These are phyloP conservation scores for Triticum turgidum DNA, from an alignment of 176 grass and related monocot genomes.

Conservation along the genomic window DNA sequence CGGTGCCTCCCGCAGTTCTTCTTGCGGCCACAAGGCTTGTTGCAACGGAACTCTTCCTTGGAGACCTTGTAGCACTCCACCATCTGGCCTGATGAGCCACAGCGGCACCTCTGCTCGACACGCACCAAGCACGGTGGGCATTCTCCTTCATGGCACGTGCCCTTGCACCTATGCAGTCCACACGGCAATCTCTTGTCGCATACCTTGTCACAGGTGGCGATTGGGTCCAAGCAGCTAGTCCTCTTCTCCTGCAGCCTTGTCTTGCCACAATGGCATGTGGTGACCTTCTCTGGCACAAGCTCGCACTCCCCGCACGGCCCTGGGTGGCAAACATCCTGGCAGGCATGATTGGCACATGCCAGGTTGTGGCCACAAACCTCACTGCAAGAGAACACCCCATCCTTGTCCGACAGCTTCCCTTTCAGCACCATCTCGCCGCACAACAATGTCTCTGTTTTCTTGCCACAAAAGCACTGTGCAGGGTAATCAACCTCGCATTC, in stretches of 20 bases:
- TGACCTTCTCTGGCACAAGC: conserved; percentile 61
- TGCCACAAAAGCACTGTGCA: conserved; percentile 70
- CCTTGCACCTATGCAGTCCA: conserved; percentile 70
- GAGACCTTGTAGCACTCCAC: conserved; percentile 74
- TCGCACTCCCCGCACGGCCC: conserved; percentile 74
- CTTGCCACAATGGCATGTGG: conserved; percentile 81
- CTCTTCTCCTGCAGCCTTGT: conserved; percentile 54
- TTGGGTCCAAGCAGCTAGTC: conserved; percentile 73
- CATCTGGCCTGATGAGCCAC: conserved; percentile 56
- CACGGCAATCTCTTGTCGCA: conserved; percentile 74
- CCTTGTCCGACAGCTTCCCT: conserved; percentile 44
- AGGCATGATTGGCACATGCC: conserved; percentile 69
- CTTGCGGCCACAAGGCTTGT: conserved; percentile 81
- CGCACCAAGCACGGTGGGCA: conserved; percentile 65
- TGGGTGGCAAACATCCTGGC: conserved; percentile 75
- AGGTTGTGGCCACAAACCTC: conserved; percentile 49
- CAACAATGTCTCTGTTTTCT: conserved; percentile 63
- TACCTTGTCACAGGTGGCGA: conserved; percentile 68
- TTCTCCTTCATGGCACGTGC: conserved; percentile 70
- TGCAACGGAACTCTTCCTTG: conserved; percentile 55
- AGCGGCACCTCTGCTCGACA: conserved; percentile 82
- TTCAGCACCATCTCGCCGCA: conserved; percentile 77
- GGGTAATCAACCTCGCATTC: conserved; percentile 54
- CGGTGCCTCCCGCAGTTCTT: conserved; percentile 94
- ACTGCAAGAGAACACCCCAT: conserved; percentile 73